Conservation (phyloP, 257 asterid genomes). For the Scutellaria galericulata region DNA sequence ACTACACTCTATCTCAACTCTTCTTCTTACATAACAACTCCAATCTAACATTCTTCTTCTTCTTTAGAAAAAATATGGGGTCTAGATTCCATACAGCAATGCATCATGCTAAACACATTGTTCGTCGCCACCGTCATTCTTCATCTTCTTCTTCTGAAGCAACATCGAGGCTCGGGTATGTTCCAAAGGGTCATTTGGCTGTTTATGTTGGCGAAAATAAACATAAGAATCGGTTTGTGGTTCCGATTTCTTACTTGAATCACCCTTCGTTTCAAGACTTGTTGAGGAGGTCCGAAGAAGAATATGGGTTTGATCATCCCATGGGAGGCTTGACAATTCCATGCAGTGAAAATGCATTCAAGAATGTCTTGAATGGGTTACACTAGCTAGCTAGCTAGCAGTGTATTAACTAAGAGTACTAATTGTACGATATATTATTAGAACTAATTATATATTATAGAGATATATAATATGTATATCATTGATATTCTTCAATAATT, state of each 20-base stretch:
- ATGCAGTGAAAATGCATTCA: conserved; percentile 51
- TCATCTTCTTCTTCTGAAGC: conserved; percentile 20
- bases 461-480: background rate
- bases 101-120: conserved; percentile 35
- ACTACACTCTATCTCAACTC: background rate
- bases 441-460: background rate
- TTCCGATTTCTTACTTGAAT: conserved; percentile 55
- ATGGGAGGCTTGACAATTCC: conserved; percentile 66
- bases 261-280: conserved; percentile 51
- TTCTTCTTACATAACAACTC: too few species aligned
- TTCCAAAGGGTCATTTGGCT: conserved; percentile 61
- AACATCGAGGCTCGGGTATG: conserved; percentile 18
- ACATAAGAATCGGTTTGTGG: conserved; percentile 48
- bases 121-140: conserved; percentile 28
- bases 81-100: conserved; percentile 33
- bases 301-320: conserved; percentile 60
- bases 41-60: background rate
- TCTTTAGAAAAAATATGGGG: conserved; percentile 29
- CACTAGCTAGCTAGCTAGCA: background rate
- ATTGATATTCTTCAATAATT: background rate
- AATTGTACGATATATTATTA: background rate
- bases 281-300: conserved; percentile 54
- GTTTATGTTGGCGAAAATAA: conserved; percentile 53
- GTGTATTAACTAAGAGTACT: background rate
- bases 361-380: conserved; percentile 36